Evolutionary conservation across 1,284 basidiomycete species (phyloP).

Genomic region (Puccinia novopanici): DNA sequence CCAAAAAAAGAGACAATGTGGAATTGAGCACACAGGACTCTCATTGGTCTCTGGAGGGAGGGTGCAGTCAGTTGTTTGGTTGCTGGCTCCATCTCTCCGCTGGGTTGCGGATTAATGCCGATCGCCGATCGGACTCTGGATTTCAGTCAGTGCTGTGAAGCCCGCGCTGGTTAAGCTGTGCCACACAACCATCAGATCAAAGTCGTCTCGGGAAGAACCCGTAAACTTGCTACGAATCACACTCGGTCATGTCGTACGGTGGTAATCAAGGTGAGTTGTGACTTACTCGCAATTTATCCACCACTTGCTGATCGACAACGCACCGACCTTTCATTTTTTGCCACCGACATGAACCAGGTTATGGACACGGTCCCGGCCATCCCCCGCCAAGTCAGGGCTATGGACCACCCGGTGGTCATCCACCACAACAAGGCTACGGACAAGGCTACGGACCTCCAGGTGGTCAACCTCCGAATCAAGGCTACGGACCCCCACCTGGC

Average conservation of each 20-base stretch:
- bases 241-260: neutral
- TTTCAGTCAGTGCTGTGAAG: neutral
- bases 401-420: conserved; percentile 11
- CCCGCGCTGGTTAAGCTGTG: too few relatives aligned
- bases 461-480: conserved; percentile 6
- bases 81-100: too few relatives aligned
- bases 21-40: too few relatives aligned
- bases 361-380: neutral
- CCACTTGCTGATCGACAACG: neutral
- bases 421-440: too few relatives aligned
- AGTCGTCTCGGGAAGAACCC: neutral
- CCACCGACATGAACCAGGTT: neutral
- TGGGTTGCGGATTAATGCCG: neutral
- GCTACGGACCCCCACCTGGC: conserved; percentile 13
- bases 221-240: neutral
- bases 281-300: neutral
- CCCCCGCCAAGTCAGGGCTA: conserved; percentile 13
- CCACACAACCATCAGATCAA: neutral
- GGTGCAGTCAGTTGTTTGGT: too few relatives aligned
- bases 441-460: conserved; percentile 3
- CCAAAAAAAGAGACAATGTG: too few relatives aligned
- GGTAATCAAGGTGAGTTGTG: conserved; percentile 12
- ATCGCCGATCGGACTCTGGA: neutral
- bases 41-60: too few relatives aligned
- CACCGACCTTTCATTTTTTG: neutral